Evolutionary conservation across 2,329 filamentous ascomycete genomes (phyloP), one percentile per base, ranked within the genome.

Genomic region (Berkeleyomyces basicola): DNA sequence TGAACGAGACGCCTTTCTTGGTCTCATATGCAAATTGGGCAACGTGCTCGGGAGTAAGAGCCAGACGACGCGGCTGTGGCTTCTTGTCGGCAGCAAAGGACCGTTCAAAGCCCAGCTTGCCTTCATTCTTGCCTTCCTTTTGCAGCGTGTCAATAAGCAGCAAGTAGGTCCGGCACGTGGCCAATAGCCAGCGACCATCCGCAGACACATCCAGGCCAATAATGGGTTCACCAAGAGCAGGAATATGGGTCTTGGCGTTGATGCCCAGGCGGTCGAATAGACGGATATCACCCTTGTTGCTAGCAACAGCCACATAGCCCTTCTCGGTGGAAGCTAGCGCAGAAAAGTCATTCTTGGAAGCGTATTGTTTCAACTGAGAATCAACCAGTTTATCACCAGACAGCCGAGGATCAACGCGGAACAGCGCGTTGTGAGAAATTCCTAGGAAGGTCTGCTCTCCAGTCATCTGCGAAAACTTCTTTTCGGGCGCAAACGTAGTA

Each of bases 11-110:
- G 0, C 88, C 84, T 64, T 86, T 85, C 68, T 90, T 88, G 1
- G 93, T 99, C 74, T 99, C 93, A 73, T 97, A 89, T 71, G 95
- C 89, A 78, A 99, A 96, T 71, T 99, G 93, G 0, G 93, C 93
- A 37, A 97, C 90, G 72, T 99, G 93, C 65, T 88, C 85, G 0
- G 93, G 93, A 5, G 87, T 91, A 44, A 99, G 80, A 10, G 86
- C 90, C 9, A 99, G 83, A 68, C 93, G 90, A 62, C 90, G 87
- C 43, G 93, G 93, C 69, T 95, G 90, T 1, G 93, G 93, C 74
- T 99, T 99, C 23, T 85, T 82, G 71, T 96, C 91, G 67, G 95
- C 95, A 2, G 88, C 85, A 70, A 99, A 99, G 0, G 89, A 79
- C 72, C 88, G 91, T 74, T 99, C 91, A 70, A 99, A 99, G 1